These are phyloP conservation scores for Tulasnella sp. DNA, from an alignment of 768 basidiomycete genomes.

Conservation along the genomic window DNA sequence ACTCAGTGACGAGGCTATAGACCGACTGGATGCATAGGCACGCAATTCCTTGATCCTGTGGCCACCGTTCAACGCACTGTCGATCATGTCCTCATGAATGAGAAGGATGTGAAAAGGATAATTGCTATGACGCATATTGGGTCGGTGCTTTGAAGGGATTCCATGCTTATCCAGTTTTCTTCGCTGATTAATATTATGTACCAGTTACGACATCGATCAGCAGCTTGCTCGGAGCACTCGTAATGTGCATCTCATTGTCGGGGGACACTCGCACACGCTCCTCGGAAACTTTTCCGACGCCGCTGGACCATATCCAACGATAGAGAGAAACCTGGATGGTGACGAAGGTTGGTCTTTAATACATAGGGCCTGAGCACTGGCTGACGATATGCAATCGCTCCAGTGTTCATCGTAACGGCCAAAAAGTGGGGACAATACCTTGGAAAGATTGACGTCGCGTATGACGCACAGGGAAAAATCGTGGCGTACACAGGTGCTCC, in stretches of 20 bases:
- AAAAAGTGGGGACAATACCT: conserved; percentile 39
- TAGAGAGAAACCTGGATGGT: conserved; percentile 34
- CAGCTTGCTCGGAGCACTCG: conserved; percentile 31
- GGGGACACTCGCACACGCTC: conserved; percentile 39
- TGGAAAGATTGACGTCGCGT: conserved; percentile 36
- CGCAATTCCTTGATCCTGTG: conserved; percentile 33
- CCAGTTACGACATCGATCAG: conserved; percentile 33
- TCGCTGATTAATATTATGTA: neutral
- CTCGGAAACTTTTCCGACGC: conserved; percentile 33
- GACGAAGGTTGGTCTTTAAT: conserved; percentile 27
- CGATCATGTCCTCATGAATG: conserved; percentile 27
- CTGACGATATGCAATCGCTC: neutral
- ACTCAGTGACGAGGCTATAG: too few species aligned
- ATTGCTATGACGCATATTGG: conserved; percentile 38
- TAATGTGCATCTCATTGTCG: conserved; percentile 31
- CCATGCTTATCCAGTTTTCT: too few species aligned
- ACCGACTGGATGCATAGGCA: conserved; percentile 23
- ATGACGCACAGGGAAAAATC: conserved; percentile 30
- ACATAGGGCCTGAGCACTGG: neutral
- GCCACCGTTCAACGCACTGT: conserved; percentile 31
- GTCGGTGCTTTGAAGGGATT: too few species aligned
- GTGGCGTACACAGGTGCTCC: conserved; percentile 34
- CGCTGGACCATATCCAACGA: conserved; percentile 36
- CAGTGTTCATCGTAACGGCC: conserved; percentile 35
- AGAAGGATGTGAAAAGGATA: conserved; percentile 30